Evolutionary conservation across 768 basidiomycete genomes (phyloP), one percentile per base, ranked within the genome.

Genomic region (Piloderma croceum): DNA sequence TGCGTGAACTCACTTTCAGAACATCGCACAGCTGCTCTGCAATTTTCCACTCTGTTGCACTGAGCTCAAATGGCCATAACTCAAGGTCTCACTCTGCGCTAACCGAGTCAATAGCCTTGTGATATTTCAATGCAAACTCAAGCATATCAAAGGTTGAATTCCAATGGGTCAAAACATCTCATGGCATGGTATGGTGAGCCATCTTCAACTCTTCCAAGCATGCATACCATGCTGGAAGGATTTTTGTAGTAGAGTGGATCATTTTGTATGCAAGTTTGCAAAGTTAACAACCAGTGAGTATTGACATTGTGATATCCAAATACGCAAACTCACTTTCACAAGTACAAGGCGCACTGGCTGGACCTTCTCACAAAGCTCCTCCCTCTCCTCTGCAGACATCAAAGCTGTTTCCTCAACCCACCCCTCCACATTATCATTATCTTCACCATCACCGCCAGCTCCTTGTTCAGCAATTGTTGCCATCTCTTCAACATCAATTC

Each of bases 131-230:
- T 0, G 51, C 50, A 31, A 51, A 51, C 2, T 41, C 11, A 6
- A 57, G 21, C 54, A 61, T 52, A 23, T 56, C 42, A 31, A 41
- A 52, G 18, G 38, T 53, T 6, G 52, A 57, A 31, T 61, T 61
- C 60, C 57, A 62, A 0, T 42, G 7, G 1, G 59, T 63, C 1
- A 35, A 3, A 4, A 62, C 50, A 44, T 64, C 53, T 1, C 46
- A 32, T 9, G 53, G 58, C 33, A 60, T 41, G 3, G 33, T 21
- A 0, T 34, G 44, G 0, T 17, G 4, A 0, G 20, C 3, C 5
- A 49, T 18, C 6, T 41, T 15, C 2, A 34, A 19, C 6, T 46
- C 11, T 0, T 22, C 25, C 6, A 51, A 12, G 2, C 34, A 37
- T 0, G 4, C 2, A 0, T 27, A 7, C 54, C 59, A 62, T 1